These are phyloP conservation scores for Blastobotrys buckinghamii DNA, from an alignment of 1,139 yeast genomes.

Conservation along the genomic window DNA sequence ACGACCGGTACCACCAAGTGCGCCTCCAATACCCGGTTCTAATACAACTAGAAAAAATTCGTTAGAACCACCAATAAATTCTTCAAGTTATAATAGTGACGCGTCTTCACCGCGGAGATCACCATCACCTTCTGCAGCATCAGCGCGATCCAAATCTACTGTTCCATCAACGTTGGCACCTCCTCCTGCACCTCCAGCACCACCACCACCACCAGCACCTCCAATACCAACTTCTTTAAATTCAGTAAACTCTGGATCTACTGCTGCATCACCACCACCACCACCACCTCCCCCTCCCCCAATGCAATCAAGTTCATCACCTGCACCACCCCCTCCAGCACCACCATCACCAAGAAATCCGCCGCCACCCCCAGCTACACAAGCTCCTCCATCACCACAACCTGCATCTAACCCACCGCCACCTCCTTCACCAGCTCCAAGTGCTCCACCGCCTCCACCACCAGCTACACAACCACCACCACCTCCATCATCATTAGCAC, in stretches of 20 bases:
- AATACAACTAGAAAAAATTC: slow-evolving; percentile 3
- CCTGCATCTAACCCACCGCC: slow-evolving; percentile 27
- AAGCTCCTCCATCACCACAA: slow-evolving; percentile 28
- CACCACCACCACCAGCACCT: slow-evolving; percentile 22
- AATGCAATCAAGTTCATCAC: slow-evolving; percentile 27
- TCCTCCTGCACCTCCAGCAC: slow-evolving; percentile 28
- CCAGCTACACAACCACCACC: slow-evolving; percentile 10
- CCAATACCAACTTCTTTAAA: slow-evolving; percentile 27
- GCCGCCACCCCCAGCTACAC: slow-evolving; percentile 28
- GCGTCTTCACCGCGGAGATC: slow-evolving; percentile 18
- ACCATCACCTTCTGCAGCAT: slow-evolving; percentile 22
- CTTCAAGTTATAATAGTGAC: slow-evolving; percentile 26
- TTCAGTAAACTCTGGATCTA: too few species aligned
- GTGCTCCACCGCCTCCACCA: slow-evolving; percentile 13
- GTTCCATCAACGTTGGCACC: slow-evolving; percentile 19
- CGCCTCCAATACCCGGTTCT: slow-evolving; percentile 16
- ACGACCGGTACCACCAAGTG: slow-evolving; percentile 22
- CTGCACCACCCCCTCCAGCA: slow-evolving; percentile 28
- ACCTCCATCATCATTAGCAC: slow-evolving; percentile 20
- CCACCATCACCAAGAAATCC: slow-evolving; percentile 22
- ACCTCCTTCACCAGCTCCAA: slow-evolving; percentile 25
- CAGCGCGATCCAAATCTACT: slow-evolving; percentile 16
- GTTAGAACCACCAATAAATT: slow-evolving; percentile 15
- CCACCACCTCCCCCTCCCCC: slow-evolving; percentile 29
- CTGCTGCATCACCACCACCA: slow-evolving; percentile 24